phyloP scores from a whole-genome alignment of 139 green algal species.

The Raphidocelis subcapitata region DNA sequence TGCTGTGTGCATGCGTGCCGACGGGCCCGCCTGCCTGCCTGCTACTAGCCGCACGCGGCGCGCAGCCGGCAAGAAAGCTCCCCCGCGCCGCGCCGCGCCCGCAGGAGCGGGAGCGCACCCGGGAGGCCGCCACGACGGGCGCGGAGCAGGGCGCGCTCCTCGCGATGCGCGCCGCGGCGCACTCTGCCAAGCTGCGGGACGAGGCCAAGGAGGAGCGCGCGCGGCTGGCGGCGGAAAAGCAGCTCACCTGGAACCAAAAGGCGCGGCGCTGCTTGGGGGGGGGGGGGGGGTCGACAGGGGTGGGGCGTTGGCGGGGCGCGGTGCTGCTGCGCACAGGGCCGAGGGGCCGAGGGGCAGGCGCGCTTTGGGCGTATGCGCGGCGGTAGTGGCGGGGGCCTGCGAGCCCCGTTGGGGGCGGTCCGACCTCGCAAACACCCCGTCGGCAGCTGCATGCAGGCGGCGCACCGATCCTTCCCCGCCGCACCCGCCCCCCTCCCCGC shows the following conservation, averaged over 20 bases:
- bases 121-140: constrained; percentile 28
- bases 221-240: constrained; percentile 25
- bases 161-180: constrained; percentile 25
- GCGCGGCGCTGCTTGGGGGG: constrained; percentile 1
- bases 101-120: constrained; percentile 48
- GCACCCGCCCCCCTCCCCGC: background rate
- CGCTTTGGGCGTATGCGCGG: background rate
- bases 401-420: background rate
- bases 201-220: constrained; percentile 37
- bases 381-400: background rate
- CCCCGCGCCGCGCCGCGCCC: background rate
- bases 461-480: background rate
- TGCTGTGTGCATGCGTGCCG: background rate
- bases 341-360: background rate
- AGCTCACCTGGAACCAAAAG: constrained; percentile 54
- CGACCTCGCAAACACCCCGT: too few species aligned
- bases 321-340: background rate
- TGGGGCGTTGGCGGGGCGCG: background rate
- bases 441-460: background rate
- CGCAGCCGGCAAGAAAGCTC: too few species aligned
- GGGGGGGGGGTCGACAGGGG: background rate
- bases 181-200: constrained; percentile 30
- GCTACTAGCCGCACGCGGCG: too few species aligned
- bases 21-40: background rate
- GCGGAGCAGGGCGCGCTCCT: constrained; percentile 33